Evolutionary conservation across 352 stramenopile genomes (phyloP), one percentile per base, ranked within the genome.

Genomic region (Phytophthora syringae): DNA sequence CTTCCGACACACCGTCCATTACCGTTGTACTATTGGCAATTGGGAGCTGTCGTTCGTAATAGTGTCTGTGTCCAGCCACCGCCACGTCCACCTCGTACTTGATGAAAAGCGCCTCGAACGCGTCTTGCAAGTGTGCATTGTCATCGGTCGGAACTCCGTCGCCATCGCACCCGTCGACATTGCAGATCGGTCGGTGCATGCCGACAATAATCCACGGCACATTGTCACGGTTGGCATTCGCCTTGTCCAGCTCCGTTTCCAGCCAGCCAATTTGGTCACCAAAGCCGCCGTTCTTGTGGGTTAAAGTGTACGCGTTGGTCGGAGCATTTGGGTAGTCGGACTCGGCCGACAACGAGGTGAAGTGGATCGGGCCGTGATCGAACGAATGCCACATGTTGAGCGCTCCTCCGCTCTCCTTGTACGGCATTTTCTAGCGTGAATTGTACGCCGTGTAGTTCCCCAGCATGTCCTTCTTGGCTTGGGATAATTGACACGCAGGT

Each of bases 291-390:
- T 77, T 73, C 43, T 74, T 61, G 51, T 73, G 52, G 16, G 60
- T 70, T 22, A 66, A 42, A 6, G 60, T 63, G 40, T 77, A 77
- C 34, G 52, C 40, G 56, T 83, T 80, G 22, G 40, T 71, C 2
- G 75, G 68, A 18, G 75, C 67, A 21, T 68, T 68, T 15, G 44
- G 28, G 44, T 75, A 83, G 30, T 83, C 71, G 7, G 74, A 92
- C 65, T 96, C 88, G 24, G 80, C 82, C 52, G 80, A 84, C 2
- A 96, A 53, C 16, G 79, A 68, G 1, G 84, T 84, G 47, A 93
- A 90, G 64, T 94, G 85, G 21, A 91, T 62, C 25, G 72, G 64
- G 3, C 65, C 69, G 25, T 74, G 53, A 20, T 76, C 64, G 53
- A 79, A 80, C 30, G 73, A 76, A 45, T 76, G 71, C 69, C 70